phyloP scores from a whole-genome alignment of 1,284 basidiomycete genomes.

The Anthracocystis walkeri region DNA sequence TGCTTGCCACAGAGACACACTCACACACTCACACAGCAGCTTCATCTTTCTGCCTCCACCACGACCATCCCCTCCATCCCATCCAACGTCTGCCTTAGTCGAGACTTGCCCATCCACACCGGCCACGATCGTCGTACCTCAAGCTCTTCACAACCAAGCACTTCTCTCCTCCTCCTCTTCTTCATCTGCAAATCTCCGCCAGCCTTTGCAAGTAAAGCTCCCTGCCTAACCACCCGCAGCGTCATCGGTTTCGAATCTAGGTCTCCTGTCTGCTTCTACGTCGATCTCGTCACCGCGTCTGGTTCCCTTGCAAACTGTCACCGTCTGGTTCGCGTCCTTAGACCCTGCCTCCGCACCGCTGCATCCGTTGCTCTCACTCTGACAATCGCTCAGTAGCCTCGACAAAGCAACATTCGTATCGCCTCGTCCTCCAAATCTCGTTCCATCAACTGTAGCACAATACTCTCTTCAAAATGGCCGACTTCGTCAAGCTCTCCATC shows the following conservation, averaged over 20 bases:
- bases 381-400: neutral
- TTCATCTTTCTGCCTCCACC: conserved; percentile 26
- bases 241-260: neutral
- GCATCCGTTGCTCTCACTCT: conserved; percentile 1
- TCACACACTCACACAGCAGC: conserved; percentile 11
- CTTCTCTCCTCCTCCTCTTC: conserved; percentile 2
- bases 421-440: neutral
- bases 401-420: neutral
- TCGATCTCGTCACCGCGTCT: conserved; percentile 1
- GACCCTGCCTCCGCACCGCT: neutral
- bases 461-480: conserved; percentile 69
- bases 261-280: neutral
- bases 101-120: conserved; percentile 27
- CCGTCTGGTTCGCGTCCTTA: neutral
- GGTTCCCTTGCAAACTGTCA: conserved; percentile 5
- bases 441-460: conserved; percentile 4
- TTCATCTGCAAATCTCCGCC: neutral
- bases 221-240: neutral
- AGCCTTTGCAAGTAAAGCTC: neutral
- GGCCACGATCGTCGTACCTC: neutral
- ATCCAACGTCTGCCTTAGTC: conserved; percentile 43
- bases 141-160: neutral
- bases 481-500: conserved; percentile 96
- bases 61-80: conserved; percentile 16
- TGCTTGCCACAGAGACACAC: conserved; percentile 12